Evolutionary conservation across 1,284 basidiomycete species (phyloP).

Genomic region (Tilletia setariae): DNA sequence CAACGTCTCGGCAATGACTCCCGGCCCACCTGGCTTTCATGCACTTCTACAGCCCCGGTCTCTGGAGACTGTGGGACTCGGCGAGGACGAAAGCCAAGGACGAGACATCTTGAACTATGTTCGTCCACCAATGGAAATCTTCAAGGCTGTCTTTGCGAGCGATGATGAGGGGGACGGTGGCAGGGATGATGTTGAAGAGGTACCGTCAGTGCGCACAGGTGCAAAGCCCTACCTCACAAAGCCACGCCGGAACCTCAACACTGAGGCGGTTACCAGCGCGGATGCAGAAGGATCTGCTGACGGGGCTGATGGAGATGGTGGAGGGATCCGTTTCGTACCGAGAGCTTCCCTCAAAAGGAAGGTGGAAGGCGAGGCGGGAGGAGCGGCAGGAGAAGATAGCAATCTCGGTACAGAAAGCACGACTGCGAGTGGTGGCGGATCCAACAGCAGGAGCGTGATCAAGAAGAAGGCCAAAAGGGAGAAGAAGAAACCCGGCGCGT

Average conservation of each 20-base stretch:
- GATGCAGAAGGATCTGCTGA: background rate
- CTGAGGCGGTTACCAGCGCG: background rate
- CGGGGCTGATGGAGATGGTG: background rate
- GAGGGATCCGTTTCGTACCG: background rate
- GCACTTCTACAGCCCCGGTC: background rate
- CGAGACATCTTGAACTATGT: constrained; percentile 79
- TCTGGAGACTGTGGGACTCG: constrained; percentile 65
- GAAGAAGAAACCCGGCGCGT: background rate
- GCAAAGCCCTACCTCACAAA: background rate
- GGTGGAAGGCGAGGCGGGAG: background rate
- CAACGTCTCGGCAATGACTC: background rate
- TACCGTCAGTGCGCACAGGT: constrained; percentile 46
- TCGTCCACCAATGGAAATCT: constrained; percentile 82
- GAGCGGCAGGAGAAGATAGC: background rate
- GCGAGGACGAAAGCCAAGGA: constrained; percentile 82
- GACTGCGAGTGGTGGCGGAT: background rate
- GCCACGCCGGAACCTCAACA: background rate
- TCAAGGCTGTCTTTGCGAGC: constrained; percentile 65
- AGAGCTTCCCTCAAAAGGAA: background rate
- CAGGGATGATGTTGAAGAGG: constrained; percentile 77
- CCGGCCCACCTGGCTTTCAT: background rate
- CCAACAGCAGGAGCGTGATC: background rate
- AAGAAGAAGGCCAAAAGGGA: constrained; percentile 10
- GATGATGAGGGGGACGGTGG: constrained; percentile 79
- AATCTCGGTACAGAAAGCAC: background rate